These are phyloP conservation scores for Phlyctochytrium arcticum DNA, from an alignment of 192 early-diverging fungal species.

Conservation along the genomic window DNA sequence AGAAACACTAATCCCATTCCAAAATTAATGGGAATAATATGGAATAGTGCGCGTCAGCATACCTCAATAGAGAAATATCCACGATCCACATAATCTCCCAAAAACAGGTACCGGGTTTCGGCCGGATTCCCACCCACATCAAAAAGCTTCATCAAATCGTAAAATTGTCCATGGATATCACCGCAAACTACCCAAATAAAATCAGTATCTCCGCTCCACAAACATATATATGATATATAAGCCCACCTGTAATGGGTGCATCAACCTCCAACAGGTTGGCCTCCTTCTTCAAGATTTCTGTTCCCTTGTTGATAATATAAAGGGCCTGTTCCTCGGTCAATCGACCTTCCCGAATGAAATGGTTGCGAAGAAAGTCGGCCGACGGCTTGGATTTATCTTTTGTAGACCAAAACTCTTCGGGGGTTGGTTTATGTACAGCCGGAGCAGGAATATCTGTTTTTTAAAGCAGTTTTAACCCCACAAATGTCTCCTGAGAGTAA, in stretches of 20 bases:
- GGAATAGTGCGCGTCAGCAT: too few relatives aligned
- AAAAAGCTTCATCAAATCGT: slow-evolving; percentile 96
- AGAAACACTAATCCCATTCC: slow-evolving; percentile 62
- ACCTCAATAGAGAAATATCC: slow-evolving; percentile 98
- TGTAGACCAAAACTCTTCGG: slow-evolving; percentile 65
- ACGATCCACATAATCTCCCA: slow-evolving; percentile 96
- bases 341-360: slow-evolving; percentile 90
- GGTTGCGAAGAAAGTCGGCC: slow-evolving; percentile 78
- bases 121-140: slow-evolving; percentile 94
- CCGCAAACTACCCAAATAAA: slow-evolving; percentile 69
- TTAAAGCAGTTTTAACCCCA: too few relatives aligned
- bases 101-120: slow-evolving; percentile 85
- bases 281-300: slow-evolving; percentile 75
- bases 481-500: neutral
- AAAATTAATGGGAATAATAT: neutral
- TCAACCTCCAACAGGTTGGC: slow-evolving; percentile 82
- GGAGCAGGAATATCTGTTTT: slow-evolving; percentile 59
- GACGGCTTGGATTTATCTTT: slow-evolving; percentile 70
- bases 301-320: slow-evolving; percentile 77
- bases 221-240: neutral
- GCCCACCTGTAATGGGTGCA: slow-evolving; percentile 82
- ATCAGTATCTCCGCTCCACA: neutral
- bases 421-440: slow-evolving; percentile 48
- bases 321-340: slow-evolving; percentile 90
- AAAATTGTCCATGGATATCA: slow-evolving; percentile 98